These are phyloP conservation scores for Seminavis robusta DNA, from an alignment of 108 stramenopile genomes.

Conservation along the genomic window DNA sequence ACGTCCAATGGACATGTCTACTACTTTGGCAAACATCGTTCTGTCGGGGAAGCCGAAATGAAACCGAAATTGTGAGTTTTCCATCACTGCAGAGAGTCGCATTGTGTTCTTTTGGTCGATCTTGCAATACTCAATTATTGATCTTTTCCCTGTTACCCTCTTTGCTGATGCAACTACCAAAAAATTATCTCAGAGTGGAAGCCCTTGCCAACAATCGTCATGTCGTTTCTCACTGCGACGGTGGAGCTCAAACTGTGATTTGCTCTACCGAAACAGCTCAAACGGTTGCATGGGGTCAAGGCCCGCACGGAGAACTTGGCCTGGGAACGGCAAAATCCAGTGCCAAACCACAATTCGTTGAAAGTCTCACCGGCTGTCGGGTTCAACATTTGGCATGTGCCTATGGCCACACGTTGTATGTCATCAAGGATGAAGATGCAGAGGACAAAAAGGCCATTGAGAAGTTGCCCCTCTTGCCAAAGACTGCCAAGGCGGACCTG, in stretches of 20 bases:
- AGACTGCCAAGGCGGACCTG: no score
- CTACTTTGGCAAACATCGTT: slow-evolving; percentile 80
- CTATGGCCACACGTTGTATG: slow-evolving; percentile 75
- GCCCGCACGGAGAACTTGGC: slow-evolving; percentile 75
- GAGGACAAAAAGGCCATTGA: slow-evolving; percentile 60
- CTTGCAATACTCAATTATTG: no score
- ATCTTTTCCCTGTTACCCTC: no score
- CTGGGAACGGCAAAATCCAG: slow-evolving; percentile 65
- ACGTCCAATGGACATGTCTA: slow-evolving; percentile 81
- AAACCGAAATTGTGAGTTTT: slow-evolving; percentile 67
- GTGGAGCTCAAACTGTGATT: slow-evolving; percentile 60
- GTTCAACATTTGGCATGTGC: slow-evolving; percentile 70
- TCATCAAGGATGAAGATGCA: slow-evolving; percentile 66
- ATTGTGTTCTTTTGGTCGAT: no score
- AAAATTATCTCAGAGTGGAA: no score
- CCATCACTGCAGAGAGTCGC: slow-evolving; percentile 14
- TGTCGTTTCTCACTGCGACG: slow-evolving; percentile 59
- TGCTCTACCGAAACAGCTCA: slow-evolving; percentile 62
- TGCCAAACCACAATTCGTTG: slow-evolving; percentile 78
- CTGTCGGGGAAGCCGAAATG: slow-evolving; percentile 79
- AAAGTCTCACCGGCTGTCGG: slow-evolving; percentile 45
- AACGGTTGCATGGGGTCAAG: slow-evolving; percentile 86
- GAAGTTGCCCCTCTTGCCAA: slow-evolving; percentile 27
- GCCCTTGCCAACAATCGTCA: slow-evolving; percentile 85
- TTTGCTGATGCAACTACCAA: no score